phyloP scores from a whole-genome alignment of 192 early-diverging fungal species.

The Lobulomyces angularis region DNA sequence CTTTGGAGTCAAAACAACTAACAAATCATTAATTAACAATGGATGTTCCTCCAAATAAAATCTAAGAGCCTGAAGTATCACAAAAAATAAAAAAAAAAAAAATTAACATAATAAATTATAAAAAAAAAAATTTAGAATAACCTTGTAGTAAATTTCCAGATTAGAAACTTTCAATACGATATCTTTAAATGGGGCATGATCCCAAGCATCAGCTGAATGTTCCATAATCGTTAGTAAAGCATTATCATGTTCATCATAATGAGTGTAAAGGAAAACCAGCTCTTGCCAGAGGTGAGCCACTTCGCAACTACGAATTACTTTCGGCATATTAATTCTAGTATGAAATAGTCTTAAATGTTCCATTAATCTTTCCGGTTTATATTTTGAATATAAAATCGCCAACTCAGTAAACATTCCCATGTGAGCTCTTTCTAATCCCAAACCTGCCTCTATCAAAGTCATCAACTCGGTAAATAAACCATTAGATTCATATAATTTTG shows the following conservation, averaged over 20 bases:
- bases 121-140: conserved; percentile 1
- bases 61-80: conserved; percentile 49
- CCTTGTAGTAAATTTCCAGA: conserved; percentile 95
- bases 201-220: conserved; percentile 91
- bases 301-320: conserved; percentile 93
- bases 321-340: conserved; percentile 97
- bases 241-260: conserved; percentile 99
- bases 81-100: conserved; percentile 4
- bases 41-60: conserved; percentile 98
- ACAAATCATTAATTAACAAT: conserved; percentile 80
- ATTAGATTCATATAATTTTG: conserved; percentile 71
- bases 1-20: conserved; percentile 74
- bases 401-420: conserved; percentile 99
- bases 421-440: conserved; percentile 94
- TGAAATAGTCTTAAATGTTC: conserved; percentile 96
- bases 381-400: conserved; percentile 93
- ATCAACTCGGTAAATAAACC: conserved; percentile 91
- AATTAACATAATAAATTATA: conserved; percentile 5
- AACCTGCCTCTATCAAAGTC: conserved; percentile 76
- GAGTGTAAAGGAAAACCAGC: conserved; percentile 94
- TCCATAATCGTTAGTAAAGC: conserved; percentile 90
- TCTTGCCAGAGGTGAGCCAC: conserved; percentile 91
- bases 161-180: conserved; percentile 95
- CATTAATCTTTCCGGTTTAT: conserved; percentile 88
- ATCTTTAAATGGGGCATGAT: conserved; percentile 94